A percentile compares a stretch with the other conserved stretches of the same genome.
These are phyloP conservation scores for Saturnispora ahearnii DNA, from an alignment of 805 yeast species.

Conservation along the genomic window DNA sequence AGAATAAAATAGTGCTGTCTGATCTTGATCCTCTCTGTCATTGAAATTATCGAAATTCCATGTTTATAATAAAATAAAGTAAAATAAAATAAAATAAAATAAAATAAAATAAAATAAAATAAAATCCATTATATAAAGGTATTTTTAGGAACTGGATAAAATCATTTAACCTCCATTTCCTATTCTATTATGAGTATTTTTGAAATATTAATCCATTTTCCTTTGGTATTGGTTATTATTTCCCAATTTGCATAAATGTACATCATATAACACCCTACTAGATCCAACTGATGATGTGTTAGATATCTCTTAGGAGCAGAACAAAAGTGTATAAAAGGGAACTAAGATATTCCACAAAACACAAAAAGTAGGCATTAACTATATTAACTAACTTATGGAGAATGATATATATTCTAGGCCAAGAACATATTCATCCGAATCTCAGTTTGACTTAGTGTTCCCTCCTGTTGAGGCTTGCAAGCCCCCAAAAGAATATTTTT, in stretches of 20 bases:
- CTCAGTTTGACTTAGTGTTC: not conserved
- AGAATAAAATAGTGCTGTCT: too few species aligned
- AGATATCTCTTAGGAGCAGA: not conserved
- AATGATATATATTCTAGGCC: not conserved
- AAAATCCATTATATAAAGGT: too few species aligned
- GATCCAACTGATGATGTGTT: not conserved
- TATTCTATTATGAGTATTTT: too few species aligned
- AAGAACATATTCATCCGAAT: not conserved
- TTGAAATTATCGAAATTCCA: too few species aligned
- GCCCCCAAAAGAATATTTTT: constrained; percentile 1
- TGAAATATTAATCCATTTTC: too few species aligned
- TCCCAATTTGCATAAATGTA: not conserved
- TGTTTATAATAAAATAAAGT: too few species aligned
- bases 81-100: too few species aligned
- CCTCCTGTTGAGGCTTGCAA: constrained; percentile 7
- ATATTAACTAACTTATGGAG: not conserved
- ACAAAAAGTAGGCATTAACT: not conserved
- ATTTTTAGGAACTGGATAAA: too few species aligned
- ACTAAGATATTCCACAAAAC: not conserved
- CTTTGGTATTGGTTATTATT: too few species aligned
- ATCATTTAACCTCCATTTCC: too few species aligned
- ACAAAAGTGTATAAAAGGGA: not conserved
- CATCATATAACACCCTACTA: not conserved
- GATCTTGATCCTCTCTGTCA: too few species aligned
- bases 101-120: too few species aligned